Base-by-base conservation (phyloP, 2,329 filamentous ascomycete genomes). In the Aspergillus felis region DNA sequence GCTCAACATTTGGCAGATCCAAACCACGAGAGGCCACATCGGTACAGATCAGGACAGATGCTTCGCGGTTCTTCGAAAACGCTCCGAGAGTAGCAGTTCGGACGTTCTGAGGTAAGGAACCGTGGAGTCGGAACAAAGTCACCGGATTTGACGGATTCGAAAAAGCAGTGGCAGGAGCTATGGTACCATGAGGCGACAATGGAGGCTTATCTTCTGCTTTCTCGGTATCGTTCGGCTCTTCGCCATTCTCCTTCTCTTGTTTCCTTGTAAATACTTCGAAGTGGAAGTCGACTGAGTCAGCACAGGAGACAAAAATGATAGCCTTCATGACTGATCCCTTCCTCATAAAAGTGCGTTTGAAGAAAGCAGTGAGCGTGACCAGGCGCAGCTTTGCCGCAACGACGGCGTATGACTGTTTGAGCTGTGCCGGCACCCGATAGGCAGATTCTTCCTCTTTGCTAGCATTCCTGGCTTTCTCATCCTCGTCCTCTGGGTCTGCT, bases 231-330 rank as follows among this genome's bases (percentile, higher is more conserved):
- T 64, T 64, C 48, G 66, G 61, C 5, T 70, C 68, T 54, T 61
- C 57, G 4, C 69, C 67, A 55, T 64, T 53, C 47, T 71, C 61
- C 22, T 56, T 46, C 51, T 64, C 61, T 20, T 70, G 62, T 51
- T 75, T 73, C 20, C 75, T 77, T 6, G 81, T 87, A 57, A 99
- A 84, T 3, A 96, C 78, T 59, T 95, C 89, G 71, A 92, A 97
- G 73, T 97, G 93, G 67, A 97, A 99, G 71, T 99, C 92, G 58
- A 97, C 94, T 1, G 91, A 94, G 72, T 99, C 94, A 22, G 94
- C 92, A 68, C 94, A 99, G 10, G 93, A 96, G 51, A 99, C 90
- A 77, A 99, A 99, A 38, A 99, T 82, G 59, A 99, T 97, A 24
- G 89, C 90, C 75, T 99, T 97, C 90, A 96, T 97, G 20, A 96